A percentile compares a stretch with the other conserved stretches of the same genome.
Conservation (phyloP, 352 stramenopile species). For the Phytopythium chamaehyphon region DNA sequence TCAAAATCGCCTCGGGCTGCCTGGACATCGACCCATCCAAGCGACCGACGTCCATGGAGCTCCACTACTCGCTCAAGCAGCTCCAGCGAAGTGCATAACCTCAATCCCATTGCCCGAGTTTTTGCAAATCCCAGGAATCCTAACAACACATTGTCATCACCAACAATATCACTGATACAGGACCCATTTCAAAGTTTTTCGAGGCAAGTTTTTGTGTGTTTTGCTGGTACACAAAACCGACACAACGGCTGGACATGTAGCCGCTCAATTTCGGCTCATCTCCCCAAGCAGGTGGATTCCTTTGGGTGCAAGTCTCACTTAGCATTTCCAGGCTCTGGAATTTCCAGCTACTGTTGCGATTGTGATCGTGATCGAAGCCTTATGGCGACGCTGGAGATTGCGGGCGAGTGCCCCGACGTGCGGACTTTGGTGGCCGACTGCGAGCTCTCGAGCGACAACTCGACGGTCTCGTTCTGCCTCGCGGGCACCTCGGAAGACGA, state of each 20-base stretch:
- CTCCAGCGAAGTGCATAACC: slow-evolving; percentile 11
- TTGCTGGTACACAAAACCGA: no score
- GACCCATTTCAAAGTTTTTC: no score
- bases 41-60: slow-evolving; percentile 51
- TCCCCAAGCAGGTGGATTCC: no score
- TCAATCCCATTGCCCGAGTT: neutral
- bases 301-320: no score
- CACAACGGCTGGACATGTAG: no score
- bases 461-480: slow-evolving; percentile 3
- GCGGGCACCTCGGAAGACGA: neutral
- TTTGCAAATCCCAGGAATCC: no score
- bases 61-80: slow-evolving; percentile 52
- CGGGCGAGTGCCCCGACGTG: neutral
- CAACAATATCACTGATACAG: no score
- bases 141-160: no score
- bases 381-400: neutral
- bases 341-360: no score
- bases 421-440: slow-evolving; percentile 6
- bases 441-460: neutral
- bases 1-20: slow-evolving; percentile 38
- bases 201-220: no score
- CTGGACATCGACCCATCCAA: slow-evolving; percentile 35
- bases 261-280: no score
- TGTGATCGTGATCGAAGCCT: no score
- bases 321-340: neutral